A percentile compares a stretch with the other conserved stretches of the same genome.
phyloP scores from a whole-genome alignment of 106 monocot species.

The Dendrobium catenatum region DNA sequence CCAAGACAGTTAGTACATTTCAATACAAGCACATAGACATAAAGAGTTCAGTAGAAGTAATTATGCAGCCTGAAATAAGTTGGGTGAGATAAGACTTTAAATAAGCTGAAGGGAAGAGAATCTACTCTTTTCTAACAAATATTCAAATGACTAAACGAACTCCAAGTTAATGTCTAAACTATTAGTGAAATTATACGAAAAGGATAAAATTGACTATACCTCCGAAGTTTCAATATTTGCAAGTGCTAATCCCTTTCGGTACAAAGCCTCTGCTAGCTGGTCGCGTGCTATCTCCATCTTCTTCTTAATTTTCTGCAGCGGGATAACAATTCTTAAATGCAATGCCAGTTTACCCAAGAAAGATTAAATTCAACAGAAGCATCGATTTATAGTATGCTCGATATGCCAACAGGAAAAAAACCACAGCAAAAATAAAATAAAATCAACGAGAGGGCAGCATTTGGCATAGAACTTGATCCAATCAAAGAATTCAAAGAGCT shows the following conservation, averaged over 20 bases:
- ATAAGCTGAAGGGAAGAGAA: neutral
- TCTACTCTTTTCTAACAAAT: neutral
- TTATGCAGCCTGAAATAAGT: too few species aligned
- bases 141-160: neutral
- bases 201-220: constrained; percentile 24
- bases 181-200: neutral
- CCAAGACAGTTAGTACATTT: neutral
- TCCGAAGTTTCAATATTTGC: constrained; percentile 48
- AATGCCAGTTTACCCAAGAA: neutral
- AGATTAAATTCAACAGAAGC: neutral
- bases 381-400: neutral
- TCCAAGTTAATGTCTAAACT: neutral
- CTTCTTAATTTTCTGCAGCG: constrained; percentile 67
- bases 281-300: constrained; percentile 81
- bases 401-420: neutral
- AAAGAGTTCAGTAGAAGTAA: neutral
- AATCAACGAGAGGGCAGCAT: neutral
- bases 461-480: neutral
- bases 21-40: neutral
- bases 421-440: neutral
- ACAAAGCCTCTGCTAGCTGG: constrained; percentile 81
- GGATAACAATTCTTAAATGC: neutral
- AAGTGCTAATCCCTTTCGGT: constrained; percentile 83
- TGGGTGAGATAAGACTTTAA: too few species aligned
- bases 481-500: neutral